These are phyloP conservation scores for Penicillium nucicola DNA, from an alignment of 495 filamentous ascomycete genomes.

Conservation along the genomic window DNA sequence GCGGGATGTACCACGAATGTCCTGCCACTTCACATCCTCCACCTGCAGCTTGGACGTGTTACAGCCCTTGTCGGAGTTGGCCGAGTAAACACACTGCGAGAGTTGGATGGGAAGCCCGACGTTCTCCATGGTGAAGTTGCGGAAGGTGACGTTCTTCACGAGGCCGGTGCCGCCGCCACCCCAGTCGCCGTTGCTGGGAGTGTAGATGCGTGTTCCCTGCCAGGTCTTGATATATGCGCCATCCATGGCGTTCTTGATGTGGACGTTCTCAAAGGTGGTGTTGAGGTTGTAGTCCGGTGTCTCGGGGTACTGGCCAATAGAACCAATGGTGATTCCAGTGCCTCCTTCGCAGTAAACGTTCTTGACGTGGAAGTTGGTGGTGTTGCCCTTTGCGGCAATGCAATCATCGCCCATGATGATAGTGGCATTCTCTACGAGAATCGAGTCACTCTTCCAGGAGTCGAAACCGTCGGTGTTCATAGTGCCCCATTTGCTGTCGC, in stretches of 20 bases:
- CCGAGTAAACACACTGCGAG: constrained; percentile 55
- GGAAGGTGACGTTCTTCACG: constrained; percentile 50
- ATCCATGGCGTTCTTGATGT: constrained; percentile 38
- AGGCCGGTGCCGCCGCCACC: constrained; percentile 30
- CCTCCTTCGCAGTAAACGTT: constrained; percentile 30
- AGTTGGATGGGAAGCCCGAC: constrained; percentile 57
- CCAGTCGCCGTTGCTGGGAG: constrained; percentile 29
- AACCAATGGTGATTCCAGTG: constrained; percentile 37
- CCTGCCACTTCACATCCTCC: constrained; percentile 50
- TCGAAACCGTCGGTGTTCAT: constrained; percentile 41
- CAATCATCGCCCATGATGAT: constrained; percentile 38
- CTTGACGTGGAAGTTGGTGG: constrained; percentile 32
- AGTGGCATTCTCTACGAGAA: constrained; percentile 28
- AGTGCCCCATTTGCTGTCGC: constrained; percentile 21
- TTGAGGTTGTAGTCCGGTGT: constrained; percentile 23
- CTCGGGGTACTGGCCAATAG: constrained; percentile 41
- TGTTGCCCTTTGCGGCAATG: constrained; percentile 40
- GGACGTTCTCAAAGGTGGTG: constrained; percentile 21
- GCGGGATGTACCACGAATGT: constrained; percentile 52
- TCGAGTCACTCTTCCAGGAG: constrained; percentile 28
- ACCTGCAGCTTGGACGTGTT: constrained; percentile 47
- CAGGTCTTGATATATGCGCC: constrained; percentile 57
- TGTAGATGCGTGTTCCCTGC: constrained; percentile 28
- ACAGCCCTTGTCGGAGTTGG: constrained; percentile 33
- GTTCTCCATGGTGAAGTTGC: constrained; percentile 42